These are phyloP conservation scores for Vigna mungo DNA, from an alignment of 306 rosid species.

Conservation along the genomic window DNA sequence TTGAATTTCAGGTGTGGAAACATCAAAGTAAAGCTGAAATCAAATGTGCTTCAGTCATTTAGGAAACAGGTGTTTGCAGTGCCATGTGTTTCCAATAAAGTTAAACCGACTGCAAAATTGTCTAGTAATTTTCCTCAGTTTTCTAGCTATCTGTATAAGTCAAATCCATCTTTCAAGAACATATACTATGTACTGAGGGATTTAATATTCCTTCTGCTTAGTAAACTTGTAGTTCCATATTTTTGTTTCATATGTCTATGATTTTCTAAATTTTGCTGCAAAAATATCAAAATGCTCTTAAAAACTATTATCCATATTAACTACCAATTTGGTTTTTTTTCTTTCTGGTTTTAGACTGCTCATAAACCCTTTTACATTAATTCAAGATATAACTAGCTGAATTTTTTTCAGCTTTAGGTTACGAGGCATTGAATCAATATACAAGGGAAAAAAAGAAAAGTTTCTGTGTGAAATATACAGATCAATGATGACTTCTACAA, in stretches of 20 bases:
- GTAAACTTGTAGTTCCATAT: neutral
- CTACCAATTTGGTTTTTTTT: neutral
- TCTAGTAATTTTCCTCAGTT: neutral
- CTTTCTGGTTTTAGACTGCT: neutral
- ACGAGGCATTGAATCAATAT: neutral
- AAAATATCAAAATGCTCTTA: neutral
- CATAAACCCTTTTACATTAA: neutral
- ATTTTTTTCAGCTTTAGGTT: neutral
- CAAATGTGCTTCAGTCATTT: neutral
- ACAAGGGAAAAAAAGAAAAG: neutral
- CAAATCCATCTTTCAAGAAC: neutral
- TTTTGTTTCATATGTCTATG: neutral
- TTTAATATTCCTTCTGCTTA: neutral
- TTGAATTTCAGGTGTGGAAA: neutral
- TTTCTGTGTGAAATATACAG: neutral
- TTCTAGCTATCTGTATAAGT: neutral
- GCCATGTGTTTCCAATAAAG: neutral
- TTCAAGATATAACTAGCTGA: neutral
- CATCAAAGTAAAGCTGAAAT: neutral
- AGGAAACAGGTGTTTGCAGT: neutral
- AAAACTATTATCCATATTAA: neutral
- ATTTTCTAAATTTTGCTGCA: neutral
- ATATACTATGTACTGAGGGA: neutral
- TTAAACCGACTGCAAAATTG: neutral
- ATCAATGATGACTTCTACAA: neutral